These are phyloP conservation scores for Umbelopsis sp. DNA, from an alignment of 192 early-diverging fungal genomes.

Conservation along the genomic window DNA sequence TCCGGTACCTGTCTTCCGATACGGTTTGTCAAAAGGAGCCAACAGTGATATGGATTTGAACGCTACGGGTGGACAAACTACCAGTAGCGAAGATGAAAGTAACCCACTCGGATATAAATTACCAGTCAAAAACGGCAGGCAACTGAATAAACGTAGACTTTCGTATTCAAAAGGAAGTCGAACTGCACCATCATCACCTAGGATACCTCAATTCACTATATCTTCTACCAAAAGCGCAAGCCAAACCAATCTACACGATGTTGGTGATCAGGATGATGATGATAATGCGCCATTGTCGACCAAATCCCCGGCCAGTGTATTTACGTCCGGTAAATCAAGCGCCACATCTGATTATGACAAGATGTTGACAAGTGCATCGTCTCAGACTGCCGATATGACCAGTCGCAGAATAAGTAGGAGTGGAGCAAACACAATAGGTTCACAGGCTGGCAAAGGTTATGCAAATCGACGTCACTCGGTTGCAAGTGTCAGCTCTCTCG, in stretches of 20 bases:
- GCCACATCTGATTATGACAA: neutral
- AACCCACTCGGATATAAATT: neutral
- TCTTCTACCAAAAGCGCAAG: neutral
- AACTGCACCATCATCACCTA: constrained; percentile 1
- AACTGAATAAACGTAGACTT: neutral
- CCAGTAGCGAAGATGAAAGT: constrained; percentile 11
- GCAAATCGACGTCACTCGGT: neutral
- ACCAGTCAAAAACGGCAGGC: neutral
- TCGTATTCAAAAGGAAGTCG: constrained; percentile 1
- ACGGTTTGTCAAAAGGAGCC: constrained; percentile 2
- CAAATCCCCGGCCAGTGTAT: neutral
- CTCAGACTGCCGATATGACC: neutral
- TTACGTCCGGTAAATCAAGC: neutral
- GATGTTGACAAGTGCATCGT: neutral
- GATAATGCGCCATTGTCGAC: neutral
- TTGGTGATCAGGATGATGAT: neutral
- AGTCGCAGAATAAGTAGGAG: neutral
- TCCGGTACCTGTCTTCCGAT: constrained; percentile 5
- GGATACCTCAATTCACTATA: neutral
- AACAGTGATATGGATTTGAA: constrained; percentile 1
- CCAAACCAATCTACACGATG: neutral
- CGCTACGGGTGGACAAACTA: neutral
- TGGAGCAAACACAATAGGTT: neutral
- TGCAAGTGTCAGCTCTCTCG: constrained; percentile 6
- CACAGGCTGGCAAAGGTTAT: neutral